These are phyloP conservation scores for Triticum monococcum DNA, from an alignment of 176 grass and related monocot genomes.

Conservation along the genomic window DNA sequence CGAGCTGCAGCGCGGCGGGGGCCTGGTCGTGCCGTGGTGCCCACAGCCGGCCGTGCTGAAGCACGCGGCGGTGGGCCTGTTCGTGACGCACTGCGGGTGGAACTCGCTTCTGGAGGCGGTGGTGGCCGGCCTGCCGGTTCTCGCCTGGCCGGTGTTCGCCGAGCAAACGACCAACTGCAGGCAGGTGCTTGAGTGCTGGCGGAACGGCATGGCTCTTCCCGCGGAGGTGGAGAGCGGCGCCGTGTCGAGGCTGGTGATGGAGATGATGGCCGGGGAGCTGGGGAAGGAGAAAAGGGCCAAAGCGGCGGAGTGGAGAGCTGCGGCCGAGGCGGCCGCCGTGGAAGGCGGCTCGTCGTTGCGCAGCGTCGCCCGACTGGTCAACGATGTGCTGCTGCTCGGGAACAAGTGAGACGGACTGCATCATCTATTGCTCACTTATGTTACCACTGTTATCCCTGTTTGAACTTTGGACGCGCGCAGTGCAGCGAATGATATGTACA, in stretches of 20 bases:
- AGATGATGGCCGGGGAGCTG: constrained; percentile 42
- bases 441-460: too few relatives aligned
- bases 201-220: constrained; percentile 26
- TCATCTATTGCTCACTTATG: too few relatives aligned
- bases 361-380: not conserved
- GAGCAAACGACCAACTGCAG: constrained; percentile 46
- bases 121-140: constrained; percentile 11
- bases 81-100: constrained; percentile 71
- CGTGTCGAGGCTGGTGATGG: constrained; percentile 14
- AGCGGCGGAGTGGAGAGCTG: constrained; percentile 23
- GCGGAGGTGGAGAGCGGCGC: constrained; percentile 16
- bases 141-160: constrained; percentile 36
- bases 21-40: constrained; percentile 44
- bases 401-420: not conserved
- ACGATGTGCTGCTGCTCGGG: not conserved
- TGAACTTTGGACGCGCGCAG: too few relatives aligned
- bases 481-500: too few relatives aligned
- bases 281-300: constrained; percentile 33
- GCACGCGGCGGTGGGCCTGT: constrained; percentile 42
- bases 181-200: constrained; percentile 31
- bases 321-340: not conserved
- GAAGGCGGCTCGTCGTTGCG: constrained; percentile 11
- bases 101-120: constrained; percentile 55
- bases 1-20: constrained; percentile 18
- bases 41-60: constrained; percentile 34